Percentiles rank a stretch among this genome's conserved stretches.
Conservation (phyloP, 1,139 yeast species). For the Taphrina communis region DNA sequence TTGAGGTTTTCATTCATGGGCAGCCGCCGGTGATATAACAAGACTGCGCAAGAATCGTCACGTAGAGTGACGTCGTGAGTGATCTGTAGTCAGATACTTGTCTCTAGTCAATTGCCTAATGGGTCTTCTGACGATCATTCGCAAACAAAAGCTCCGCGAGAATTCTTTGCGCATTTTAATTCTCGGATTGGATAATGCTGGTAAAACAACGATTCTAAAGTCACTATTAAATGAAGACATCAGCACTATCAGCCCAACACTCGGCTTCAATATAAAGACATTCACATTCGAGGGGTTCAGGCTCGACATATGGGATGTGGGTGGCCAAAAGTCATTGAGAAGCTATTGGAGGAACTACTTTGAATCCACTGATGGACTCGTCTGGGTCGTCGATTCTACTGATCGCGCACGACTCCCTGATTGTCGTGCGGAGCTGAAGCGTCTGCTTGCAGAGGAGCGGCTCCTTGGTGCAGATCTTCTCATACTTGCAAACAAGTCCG, state of each 20-base stretch:
- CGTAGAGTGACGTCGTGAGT: too few relatives aligned
- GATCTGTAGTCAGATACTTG: too few relatives aligned
- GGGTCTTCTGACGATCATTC: slow-evolving; percentile 84
- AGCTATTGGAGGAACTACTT: slow-evolving; percentile 91
- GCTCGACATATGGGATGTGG: slow-evolving; percentile 74
- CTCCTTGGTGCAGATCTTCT: slow-evolving; percentile 67
- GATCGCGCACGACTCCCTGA: slow-evolving; percentile 70
- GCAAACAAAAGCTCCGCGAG: slow-evolving; percentile 82
- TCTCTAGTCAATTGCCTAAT: slow-evolving; percentile 52
- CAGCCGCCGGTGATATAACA: too few relatives aligned
- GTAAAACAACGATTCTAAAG: slow-evolving; percentile 81
- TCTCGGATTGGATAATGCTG: slow-evolving; percentile 87
- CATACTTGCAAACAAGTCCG: slow-evolving; percentile 57
- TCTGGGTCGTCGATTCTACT: slow-evolving; percentile 91
- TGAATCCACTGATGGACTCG: slow-evolving; percentile 77
- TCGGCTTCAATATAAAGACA: slow-evolving; percentile 57
- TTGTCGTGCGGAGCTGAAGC: slow-evolving; percentile 61
- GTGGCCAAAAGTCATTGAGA: slow-evolving; percentile 80
- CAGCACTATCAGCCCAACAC: slow-evolving; percentile 57
- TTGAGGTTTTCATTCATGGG: too few relatives aligned
- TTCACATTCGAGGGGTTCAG: slow-evolving; percentile 54
- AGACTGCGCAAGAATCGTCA: too few relatives aligned
- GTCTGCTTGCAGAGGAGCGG: slow-evolving; percentile 68
- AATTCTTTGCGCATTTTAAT: slow-evolving; percentile 74
- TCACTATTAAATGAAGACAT: slow-evolving; percentile 54